phyloP scores from a whole-genome alignment of 306 rosid genomes.

The Inga leiocalycina region DNA sequence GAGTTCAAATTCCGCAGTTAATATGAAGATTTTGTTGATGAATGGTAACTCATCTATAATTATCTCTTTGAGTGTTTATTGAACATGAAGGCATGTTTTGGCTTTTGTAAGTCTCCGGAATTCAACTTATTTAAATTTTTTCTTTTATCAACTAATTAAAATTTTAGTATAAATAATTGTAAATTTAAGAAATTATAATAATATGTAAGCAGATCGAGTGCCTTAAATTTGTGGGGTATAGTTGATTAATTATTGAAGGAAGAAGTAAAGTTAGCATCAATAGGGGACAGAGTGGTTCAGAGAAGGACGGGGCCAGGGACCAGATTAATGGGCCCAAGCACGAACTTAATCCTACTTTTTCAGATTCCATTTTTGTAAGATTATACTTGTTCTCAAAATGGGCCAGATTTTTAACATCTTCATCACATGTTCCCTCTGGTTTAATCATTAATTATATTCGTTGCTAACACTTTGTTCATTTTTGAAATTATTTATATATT shows the following conservation, averaged over 20 bases:
- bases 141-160: neutral
- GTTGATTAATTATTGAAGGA: neutral
- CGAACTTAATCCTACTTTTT: neutral
- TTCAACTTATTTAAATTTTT: no score
- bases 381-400: neutral
- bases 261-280: neutral
- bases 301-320: neutral
- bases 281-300: neutral
- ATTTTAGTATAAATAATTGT: neutral
- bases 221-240: neutral
- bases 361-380: neutral
- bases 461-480: neutral
- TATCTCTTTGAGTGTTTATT: no score
- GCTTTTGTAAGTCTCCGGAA: accelerated
- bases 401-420: neutral
- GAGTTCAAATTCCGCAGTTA: no score
- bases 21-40: no score
- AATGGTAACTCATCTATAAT: no score
- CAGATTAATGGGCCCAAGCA: neutral
- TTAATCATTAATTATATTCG: neutral
- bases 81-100: no score
- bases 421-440: neutral
- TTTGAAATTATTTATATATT: no score
- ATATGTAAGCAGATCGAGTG: neutral
- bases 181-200: neutral